Conservation (phyloP, 257 asterid genomes). For the Capsicum rhomboideum region DNA sequence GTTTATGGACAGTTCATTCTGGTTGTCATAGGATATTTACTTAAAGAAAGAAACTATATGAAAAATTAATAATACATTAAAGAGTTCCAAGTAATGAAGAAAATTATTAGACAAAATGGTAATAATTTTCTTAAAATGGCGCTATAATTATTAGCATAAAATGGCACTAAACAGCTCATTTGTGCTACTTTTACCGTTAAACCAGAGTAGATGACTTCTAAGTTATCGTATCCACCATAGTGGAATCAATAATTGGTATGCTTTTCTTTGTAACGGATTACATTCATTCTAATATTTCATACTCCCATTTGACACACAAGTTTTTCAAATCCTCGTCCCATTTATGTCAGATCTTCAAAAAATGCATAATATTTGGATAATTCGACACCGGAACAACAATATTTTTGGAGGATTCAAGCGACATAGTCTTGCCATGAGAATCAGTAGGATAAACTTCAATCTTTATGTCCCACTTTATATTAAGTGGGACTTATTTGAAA, state of each 20-base stretch:
- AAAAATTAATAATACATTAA: background rate
- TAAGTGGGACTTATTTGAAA: background rate
- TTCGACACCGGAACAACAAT: background rate
- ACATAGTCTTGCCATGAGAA: background rate
- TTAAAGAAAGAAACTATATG: background rate
- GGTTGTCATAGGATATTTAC: background rate
- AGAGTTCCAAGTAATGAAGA: background rate
- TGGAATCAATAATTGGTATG: background rate
- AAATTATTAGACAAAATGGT: background rate
- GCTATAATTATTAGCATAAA: background rate
- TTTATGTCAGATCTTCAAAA: background rate
- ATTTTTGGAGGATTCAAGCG: background rate
- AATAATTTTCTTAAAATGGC: background rate
- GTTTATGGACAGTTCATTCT: background rate
- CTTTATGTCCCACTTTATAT: background rate
- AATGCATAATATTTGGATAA: background rate
- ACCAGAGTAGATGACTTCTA: too few species aligned
- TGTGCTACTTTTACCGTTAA: background rate
- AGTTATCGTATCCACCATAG: background rate
- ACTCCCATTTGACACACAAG: too few species aligned
- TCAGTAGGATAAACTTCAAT: background rate
- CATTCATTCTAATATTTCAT: too few species aligned
- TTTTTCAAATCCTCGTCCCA: too few species aligned
- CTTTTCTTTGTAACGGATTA: too few species aligned
- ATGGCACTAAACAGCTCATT: background rate